Conservation (phyloP, 176 grass and related monocot genomes). For the Hordeum vulgare region DNA sequence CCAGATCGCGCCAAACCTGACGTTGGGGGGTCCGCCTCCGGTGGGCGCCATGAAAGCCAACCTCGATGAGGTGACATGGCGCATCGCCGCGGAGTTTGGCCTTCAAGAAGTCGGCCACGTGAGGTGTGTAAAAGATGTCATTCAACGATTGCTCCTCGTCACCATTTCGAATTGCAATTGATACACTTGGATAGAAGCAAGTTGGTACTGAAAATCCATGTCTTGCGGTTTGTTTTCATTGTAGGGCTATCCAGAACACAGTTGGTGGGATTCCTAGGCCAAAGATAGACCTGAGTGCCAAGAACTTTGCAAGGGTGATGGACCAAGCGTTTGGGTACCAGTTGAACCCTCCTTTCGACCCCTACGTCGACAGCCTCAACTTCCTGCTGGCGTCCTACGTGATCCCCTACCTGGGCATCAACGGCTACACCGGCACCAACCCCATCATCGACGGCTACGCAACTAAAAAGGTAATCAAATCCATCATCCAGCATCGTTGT, state of each 20-base stretch:
- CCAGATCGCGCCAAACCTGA: conserved; percentile 43
- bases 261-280: conserved; percentile 62
- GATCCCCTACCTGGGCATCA: conserved; percentile 69
- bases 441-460: conserved; percentile 53
- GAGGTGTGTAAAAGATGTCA: conserved; percentile 20
- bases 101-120: conserved; percentile 70
- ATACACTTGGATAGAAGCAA: too few species aligned
- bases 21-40: conserved; percentile 53
- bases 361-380: conserved; percentile 48
- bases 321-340: conserved; percentile 48
- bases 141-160: background rate
- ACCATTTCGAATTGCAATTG: too few species aligned
- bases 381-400: conserved; percentile 58
- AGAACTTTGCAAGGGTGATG: conserved; percentile 60
- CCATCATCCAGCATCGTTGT: background rate
- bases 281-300: conserved; percentile 44
- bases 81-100: conserved; percentile 55
- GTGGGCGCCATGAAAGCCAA: conserved; percentile 56
- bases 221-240: background rate
- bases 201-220: background rate
- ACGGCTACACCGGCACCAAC: conserved; percentile 62
- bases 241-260: conserved; percentile 53
- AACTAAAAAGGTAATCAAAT: conserved; percentile 29
- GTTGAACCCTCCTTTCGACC: conserved; percentile 69
- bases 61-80: conserved; percentile 43